These are phyloP conservation scores for Moelleriella libera DNA, from an alignment of 2,329 filamentous ascomycete genomes.

Conservation along the genomic window DNA sequence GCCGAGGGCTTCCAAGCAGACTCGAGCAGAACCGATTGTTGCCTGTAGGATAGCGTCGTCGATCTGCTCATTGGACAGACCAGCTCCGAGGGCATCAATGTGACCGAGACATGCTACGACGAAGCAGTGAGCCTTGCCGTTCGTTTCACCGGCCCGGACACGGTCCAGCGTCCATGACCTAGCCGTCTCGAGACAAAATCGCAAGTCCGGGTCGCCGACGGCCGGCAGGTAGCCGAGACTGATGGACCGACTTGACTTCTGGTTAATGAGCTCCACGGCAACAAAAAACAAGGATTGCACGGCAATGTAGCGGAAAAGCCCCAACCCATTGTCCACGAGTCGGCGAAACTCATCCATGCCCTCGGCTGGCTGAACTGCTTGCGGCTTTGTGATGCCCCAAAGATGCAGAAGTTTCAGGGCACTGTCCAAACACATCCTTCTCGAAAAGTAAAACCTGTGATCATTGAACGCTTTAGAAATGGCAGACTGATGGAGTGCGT, in stretches of 20 bases:
- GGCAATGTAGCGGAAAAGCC: conserved; percentile 26
- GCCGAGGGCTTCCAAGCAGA: conserved; percentile 18
- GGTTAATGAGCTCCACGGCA: conserved; percentile 29
- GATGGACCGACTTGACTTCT: conserved; percentile 24
- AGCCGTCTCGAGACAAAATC: conserved; percentile 13
- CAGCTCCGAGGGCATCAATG: conserved; percentile 18
- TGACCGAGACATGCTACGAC: conserved; percentile 16
- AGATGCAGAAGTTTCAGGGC: conserved; percentile 21
- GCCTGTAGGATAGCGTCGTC: conserved; percentile 15
- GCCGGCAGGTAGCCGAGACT: conserved; percentile 15
- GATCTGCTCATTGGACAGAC: conserved; percentile 13
- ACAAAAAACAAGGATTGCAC: conserved; percentile 26
- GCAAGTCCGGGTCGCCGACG: conserved; percentile 17
- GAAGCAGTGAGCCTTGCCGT: conserved; percentile 26
- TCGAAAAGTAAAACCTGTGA: conserved; percentile 36
- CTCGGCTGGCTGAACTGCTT: conserved; percentile 4
- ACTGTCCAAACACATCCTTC: conserved; percentile 32
- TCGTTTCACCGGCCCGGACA: conserved; percentile 27
- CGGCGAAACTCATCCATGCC: conserved; percentile 12
- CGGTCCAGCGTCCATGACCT: conserved; percentile 17
- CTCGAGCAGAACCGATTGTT: conserved; percentile 11
- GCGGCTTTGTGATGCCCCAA: conserved; percentile 12
- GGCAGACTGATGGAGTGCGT: conserved; percentile 40
- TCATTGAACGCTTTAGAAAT: conserved; percentile 27
- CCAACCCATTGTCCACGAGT: conserved; percentile 24